Percentiles rank a stretch among this genome's conserved stretches.
Evolutionary conservation across 208 protist species (phyloP).

Genomic region (Leishmania amazonensis): DNA sequence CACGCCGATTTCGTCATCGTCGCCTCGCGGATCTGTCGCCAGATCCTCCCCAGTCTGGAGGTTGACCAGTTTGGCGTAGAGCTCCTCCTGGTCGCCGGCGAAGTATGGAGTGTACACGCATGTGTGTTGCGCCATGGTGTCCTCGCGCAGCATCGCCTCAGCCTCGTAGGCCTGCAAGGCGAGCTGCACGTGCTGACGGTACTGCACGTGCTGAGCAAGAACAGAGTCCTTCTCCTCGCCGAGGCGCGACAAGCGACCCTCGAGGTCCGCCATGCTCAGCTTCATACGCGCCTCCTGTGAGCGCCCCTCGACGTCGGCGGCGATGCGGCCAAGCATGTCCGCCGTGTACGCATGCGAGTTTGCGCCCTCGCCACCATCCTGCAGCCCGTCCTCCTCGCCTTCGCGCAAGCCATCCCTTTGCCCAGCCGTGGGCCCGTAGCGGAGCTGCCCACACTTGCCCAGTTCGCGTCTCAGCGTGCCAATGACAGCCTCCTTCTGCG

Average conservation of each 20-base stretch:
- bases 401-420: slow-evolving; percentile 9
- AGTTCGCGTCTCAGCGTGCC: slow-evolving; percentile 72
- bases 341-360: slow-evolving; percentile 39
- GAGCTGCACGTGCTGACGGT: slow-evolving; percentile 77
- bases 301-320: slow-evolving; percentile 72
- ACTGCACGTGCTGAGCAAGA: slow-evolving; percentile 76
- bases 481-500: slow-evolving; percentile 80
- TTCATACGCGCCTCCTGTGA: slow-evolving; percentile 74
- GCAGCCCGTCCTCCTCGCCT: slow-evolving; percentile 4
- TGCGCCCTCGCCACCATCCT: not conserved
- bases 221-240: slow-evolving; percentile 69
- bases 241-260: slow-evolving; percentile 43
- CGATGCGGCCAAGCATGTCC: slow-evolving; percentile 63
- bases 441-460: slow-evolving; percentile 39
- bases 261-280: slow-evolving; percentile 65
- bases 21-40: not conserved
- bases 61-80: slow-evolving; percentile 28
- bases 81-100: slow-evolving; percentile 17
- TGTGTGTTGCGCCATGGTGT: slow-evolving; percentile 54
- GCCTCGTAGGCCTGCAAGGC: slow-evolving; percentile 40
- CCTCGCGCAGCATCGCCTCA: slow-evolving; percentile 39
- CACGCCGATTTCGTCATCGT: not conserved
- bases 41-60: slow-evolving; percentile 27
- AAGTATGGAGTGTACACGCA: slow-evolving; percentile 63
- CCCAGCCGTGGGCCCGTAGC: slow-evolving; percentile 6